Percentiles rank a stretch among this genome's conserved stretches.
These are phyloP conservation scores for Phlebopus sp. DNA, from an alignment of 1,284 basidiomycete species.

Conservation along the genomic window DNA sequence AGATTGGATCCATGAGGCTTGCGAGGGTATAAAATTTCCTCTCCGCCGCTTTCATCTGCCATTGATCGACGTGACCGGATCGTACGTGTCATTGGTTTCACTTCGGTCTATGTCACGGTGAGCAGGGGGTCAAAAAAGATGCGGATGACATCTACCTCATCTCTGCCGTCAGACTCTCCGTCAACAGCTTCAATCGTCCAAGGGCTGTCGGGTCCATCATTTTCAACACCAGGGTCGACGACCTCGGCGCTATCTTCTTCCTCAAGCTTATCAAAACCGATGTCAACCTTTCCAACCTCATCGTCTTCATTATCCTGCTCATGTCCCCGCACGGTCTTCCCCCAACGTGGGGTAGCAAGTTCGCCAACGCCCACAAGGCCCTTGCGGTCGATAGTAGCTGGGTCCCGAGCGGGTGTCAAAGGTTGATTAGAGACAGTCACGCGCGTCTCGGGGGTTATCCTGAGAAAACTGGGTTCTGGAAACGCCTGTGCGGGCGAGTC, in stretches of 20 bases:
- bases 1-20: slow-evolving; percentile 41
- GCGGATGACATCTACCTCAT: slow-evolving; percentile 49
- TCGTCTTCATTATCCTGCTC: slow-evolving; percentile 33
- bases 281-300: slow-evolving; percentile 18
- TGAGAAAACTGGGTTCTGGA: slow-evolving; percentile 29
- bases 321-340: slow-evolving; percentile 35
- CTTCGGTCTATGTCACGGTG: slow-evolving; percentile 34
- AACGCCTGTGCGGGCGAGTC: slow-evolving; percentile 46
- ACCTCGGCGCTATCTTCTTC: slow-evolving; percentile 46
- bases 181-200: slow-evolving; percentile 86
- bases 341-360: slow-evolving; percentile 96
- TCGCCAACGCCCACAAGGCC: slow-evolving; percentile 94
- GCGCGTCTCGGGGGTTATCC: slow-evolving; percentile 43
- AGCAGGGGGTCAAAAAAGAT: slow-evolving; percentile 5
- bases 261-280: slow-evolving; percentile 33
- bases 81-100: slow-evolving; percentile 43
- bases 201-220: slow-evolving; percentile 63
- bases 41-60: slow-evolving; percentile 76
- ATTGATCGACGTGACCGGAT: slow-evolving; percentile 59
- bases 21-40: slow-evolving; percentile 80
- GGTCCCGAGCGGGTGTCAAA: slow-evolving; percentile 74
- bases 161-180: slow-evolving; percentile 66
- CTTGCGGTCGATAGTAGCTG: slow-evolving; percentile 81
- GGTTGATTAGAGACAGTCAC: slow-evolving; percentile 42
- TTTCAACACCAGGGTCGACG: slow-evolving; percentile 40